Evolutionary conservation across 306 rosid genomes (phyloP), one percentile per base, ranked within the genome.

Genomic region (Alnus rubra): DNA sequence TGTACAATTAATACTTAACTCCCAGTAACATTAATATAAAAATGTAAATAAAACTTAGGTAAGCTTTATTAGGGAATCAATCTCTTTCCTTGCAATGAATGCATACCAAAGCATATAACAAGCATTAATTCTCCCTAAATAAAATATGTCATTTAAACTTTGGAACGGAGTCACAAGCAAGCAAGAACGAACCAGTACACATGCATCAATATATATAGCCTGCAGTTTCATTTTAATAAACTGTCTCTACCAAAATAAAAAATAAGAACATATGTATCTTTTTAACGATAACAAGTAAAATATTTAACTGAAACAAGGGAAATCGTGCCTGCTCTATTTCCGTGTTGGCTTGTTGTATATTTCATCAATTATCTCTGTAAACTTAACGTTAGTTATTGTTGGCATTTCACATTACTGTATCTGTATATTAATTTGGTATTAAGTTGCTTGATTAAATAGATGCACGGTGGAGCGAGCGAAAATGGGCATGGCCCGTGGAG

Each of bases 381-480:
- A 23, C 28, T 23, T 23, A 23, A 23, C 28, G 28, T 23, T 23
- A 23, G 28, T 23, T 23, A 23, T 23, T 23, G 0, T 23, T 23
- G 28, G 28, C 28, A 23, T 23, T 23, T 23, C 28, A 23, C 28
- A 23, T 23, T 23, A 23, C 28, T 23, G 28, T 0, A 23, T 23
- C 28, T 23, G 28, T 23, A 23, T 23, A 23, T 23, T 23, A 23
- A 23, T 23, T 23, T 23, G 45, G 33, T 35, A 0, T 19, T 63
- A 63, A 63, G 19, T 64, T 64, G 48, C 9, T 64, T 35, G 0
- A 37, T 2, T 67, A 8, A 35, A 47, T 37, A 90, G 94, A 80
- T 94, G 48, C 87, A 86, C n/a, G 55, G 68, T 16, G 93, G 77
- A 81, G 87, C 18, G 75, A 74, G 71, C 51, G 90, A 83, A 76